Evolutionary conservation across 2,329 filamentous ascomycete genomes (phyloP).

Genomic region (Trichoderma sp.): DNA sequence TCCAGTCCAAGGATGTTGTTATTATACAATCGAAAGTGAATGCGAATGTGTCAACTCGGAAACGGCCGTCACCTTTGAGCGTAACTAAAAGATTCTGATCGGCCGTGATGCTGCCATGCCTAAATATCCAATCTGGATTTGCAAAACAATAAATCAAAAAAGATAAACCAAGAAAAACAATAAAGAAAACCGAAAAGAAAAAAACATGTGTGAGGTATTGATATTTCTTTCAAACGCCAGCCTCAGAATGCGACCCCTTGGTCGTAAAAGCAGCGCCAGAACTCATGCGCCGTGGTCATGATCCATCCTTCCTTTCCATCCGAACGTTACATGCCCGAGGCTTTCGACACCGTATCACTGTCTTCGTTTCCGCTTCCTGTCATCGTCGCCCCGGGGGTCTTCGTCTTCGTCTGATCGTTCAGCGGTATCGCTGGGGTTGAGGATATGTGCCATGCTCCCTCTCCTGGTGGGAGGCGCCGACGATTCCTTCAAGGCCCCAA

Average conservation of each 20-base stretch:
- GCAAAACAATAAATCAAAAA: background rate
- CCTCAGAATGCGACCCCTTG: background rate
- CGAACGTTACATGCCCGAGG: background rate
- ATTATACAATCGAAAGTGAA: background rate
- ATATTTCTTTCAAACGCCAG: constrained; percentile 13
- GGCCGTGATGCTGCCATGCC: background rate
- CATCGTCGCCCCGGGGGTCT: constrained; percentile 54
- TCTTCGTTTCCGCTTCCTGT: constrained; percentile 61
- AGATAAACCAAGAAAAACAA: background rate
- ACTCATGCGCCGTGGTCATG: constrained; percentile 5
- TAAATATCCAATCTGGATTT: constrained; percentile 14
- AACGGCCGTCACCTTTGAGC: background rate
- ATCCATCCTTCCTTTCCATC: background rate
- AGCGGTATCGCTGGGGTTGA: constrained; percentile 57
- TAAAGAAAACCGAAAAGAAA: background rate
- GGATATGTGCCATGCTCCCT: constrained; percentile 61
- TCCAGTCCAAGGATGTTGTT: background rate
- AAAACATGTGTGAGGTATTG: background rate
- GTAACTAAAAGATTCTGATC: background rate
- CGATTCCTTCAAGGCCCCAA: constrained; percentile 50
- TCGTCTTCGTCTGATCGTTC: constrained; percentile 57
- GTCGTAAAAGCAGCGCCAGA: constrained; percentile 10
- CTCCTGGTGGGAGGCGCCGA: constrained; percentile 56
- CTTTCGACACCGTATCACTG: constrained; percentile 34
- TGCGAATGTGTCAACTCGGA: background rate